Evolutionary conservation across 345 rosid species (phyloP), one percentile per base, ranked within the genome.

Genomic region (Laguncularia racemosa): DNA sequence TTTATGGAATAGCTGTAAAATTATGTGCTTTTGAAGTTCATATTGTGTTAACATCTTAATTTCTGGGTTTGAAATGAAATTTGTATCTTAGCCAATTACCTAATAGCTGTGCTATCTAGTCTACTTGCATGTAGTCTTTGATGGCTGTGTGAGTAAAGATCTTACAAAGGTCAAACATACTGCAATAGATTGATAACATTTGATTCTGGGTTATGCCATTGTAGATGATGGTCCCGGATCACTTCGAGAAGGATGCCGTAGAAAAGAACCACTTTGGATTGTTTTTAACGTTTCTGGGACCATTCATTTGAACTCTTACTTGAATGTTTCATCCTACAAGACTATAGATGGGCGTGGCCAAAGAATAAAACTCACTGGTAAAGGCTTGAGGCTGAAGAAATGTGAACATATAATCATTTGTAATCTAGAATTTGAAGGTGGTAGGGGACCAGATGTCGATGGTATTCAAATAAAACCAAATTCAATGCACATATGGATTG

Each of bases 301-400:
- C 58, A 85, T 95, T 66, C 67, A 77, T 64, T 84, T 95, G 2
- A 65, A 67, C 0, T 81, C 92, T 2, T 77, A 73, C 81, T 72
- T 85, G 67, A 84, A 19, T 56, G 82, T 88, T 19, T 79, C 97
- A 13, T 95, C 99, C 50, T 81, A 84, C 61, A 95, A 88, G 82
- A 95, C 96, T 63, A 80, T 95, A 20, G 99, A 95, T 72, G 99
- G 97, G 16, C 81, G 97, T 46, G 97, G 93, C 16, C 97, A 84
- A 59, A 72, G 80, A 68, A 80, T 95, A 59, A 90, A 87, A 66
- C 67, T 95, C 58, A 84, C 89, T 0, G 95, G 97, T 43, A 90
- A 95, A 71, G 97, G 99, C n/a, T 60, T 90, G 68, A 81, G 95
- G 76, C 71, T 90, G 46, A 85, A 85, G 80, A 84, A 88, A 62